Conservation (phyloP, 352 stramenopile species). For the Peronospora belbahrii region DNA sequence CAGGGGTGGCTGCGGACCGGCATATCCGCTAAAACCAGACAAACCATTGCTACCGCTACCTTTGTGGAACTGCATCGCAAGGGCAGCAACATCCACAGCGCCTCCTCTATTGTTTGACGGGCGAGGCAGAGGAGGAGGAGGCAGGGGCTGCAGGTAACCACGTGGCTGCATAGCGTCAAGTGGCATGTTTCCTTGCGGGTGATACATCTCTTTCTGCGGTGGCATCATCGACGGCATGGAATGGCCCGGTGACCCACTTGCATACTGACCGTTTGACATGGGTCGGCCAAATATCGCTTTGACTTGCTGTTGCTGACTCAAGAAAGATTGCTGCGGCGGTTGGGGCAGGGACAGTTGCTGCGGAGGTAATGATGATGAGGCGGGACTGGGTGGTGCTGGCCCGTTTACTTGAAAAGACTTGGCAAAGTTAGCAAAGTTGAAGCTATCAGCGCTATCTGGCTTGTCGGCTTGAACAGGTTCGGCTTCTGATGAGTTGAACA, state of each 20-base stretch:
- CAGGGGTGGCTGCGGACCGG: conserved; percentile 28
- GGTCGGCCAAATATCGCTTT: conserved; percentile 15
- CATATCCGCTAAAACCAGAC: conserved; percentile 30
- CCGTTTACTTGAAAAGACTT: conserved; percentile 31
- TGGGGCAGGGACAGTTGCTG: conserved; percentile 9
- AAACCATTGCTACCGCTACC: conserved; percentile 14
- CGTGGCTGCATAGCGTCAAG: conserved; percentile 16
- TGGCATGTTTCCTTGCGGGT: conserved; percentile 20
- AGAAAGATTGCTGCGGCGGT: conserved; percentile 12
- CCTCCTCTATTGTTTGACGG: conserved; percentile 16
- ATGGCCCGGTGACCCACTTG: conserved; percentile 13
- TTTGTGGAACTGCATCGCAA: conserved; percentile 80
- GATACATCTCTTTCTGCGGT: conserved; percentile 27
- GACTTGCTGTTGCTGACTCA: conserved; percentile 24
- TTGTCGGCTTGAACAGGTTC: conserved; percentile 4
- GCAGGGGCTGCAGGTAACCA: conserved; percentile 25
- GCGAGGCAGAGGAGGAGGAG: conserved; percentile 16
- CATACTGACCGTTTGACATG: conserved; percentile 22
- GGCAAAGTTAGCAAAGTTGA: conserved; percentile 42
- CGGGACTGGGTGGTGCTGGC: conserved; percentile 7
- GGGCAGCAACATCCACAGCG: conserved; percentile 47
- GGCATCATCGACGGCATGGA: conserved; percentile 22
- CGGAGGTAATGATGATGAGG: conserved; percentile 12
- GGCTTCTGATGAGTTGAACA: conserved; percentile 10
- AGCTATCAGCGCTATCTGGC: conserved; percentile 14